Percentiles rank a stretch among this genome's conserved stretches.
These are phyloP conservation scores for Obelidium mucronatum DNA, from an alignment of 192 early-diverging fungal species.

Conservation along the genomic window DNA sequence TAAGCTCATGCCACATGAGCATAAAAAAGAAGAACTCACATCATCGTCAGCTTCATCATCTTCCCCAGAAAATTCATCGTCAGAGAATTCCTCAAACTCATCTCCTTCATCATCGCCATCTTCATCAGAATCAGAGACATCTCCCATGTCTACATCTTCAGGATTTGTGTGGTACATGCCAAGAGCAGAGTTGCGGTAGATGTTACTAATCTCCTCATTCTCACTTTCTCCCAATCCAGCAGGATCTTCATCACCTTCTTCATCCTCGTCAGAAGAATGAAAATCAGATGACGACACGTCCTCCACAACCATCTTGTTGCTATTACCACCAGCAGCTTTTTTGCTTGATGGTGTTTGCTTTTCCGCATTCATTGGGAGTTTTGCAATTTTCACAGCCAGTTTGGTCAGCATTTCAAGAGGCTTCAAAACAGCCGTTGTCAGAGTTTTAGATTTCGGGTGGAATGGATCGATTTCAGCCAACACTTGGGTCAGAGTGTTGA, in stretches of 20 bases:
- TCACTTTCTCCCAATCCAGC: slow-evolving; percentile 60
- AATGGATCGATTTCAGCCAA: slow-evolving; percentile 89
- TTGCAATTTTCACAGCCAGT: slow-evolving; percentile 84
- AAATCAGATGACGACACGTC: not conserved
- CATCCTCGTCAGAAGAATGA: slow-evolving; percentile 15
- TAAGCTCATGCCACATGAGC: slow-evolving; percentile 14
- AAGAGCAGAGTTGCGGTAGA: slow-evolving; percentile 83
- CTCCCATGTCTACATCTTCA: slow-evolving; percentile 74
- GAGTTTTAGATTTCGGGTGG: slow-evolving; percentile 79
- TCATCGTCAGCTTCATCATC: slow-evolving; percentile 65
- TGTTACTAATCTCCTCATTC: slow-evolving; percentile 76
- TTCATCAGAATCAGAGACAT: slow-evolving; percentile 61
- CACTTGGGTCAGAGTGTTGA: slow-evolving; percentile 77
- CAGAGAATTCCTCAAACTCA: slow-evolving; percentile 59
- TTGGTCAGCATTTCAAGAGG: slow-evolving; percentile 92
- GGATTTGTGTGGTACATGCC: slow-evolving; percentile 77
- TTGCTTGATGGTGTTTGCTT: not conserved
- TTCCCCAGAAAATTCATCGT: slow-evolving; percentile 65
- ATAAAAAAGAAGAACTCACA: slow-evolving; percentile 20
- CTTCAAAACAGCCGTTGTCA: slow-evolving; percentile 81
- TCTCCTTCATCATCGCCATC: slow-evolving; percentile 74
- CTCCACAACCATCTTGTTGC: slow-evolving; percentile 12
- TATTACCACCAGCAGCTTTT: not conserved
- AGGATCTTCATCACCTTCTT: slow-evolving; percentile 40
- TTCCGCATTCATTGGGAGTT: slow-evolving; percentile 34